A percentile compares a stretch with the other conserved stretches of the same genome.
Evolutionary conservation across 805 yeast species (phyloP).

Genomic region (Saccharomycopsis sp.): DNA sequence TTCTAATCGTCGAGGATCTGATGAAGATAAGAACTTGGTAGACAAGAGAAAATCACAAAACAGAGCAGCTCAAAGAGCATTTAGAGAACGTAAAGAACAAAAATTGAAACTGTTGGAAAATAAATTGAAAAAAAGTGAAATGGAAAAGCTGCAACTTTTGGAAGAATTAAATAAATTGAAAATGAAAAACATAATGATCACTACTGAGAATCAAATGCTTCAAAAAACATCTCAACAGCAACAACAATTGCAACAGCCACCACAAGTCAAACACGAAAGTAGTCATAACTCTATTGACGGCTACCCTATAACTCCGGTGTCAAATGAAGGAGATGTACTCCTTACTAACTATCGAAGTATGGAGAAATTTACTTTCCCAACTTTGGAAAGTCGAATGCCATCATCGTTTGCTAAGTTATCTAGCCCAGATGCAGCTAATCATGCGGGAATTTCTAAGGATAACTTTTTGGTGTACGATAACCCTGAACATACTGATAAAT

Average conservation of each 20-base stretch:
- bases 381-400: too few species aligned
- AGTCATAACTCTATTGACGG: neutral
- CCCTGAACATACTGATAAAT: conserved; percentile 30
- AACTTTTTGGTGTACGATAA: conserved; percentile 23
- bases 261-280: conserved; percentile 4
- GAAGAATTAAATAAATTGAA: conserved; percentile 45
- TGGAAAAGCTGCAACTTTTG: conserved; percentile 39
- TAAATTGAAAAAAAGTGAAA: conserved; percentile 52
- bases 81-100: conserved; percentile 73
- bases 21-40: conserved; percentile 26
- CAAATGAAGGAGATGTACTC: neutral
- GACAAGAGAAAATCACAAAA: conserved; percentile 69
- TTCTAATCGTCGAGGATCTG: neutral
- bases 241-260: conserved; percentile 7
- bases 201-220: conserved; percentile 56
- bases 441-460: conserved; percentile 1
- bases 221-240: conserved; percentile 27
- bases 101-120: conserved; percentile 60
- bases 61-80: conserved; percentile 83
- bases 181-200: conserved; percentile 48
- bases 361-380: conserved; percentile 15
- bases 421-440: conserved; percentile 7
- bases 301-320: neutral
- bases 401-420: conserved; percentile 23
- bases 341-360: neutral